phyloP scores from a whole-genome alignment of 1,139 yeast genomes.

The Neolecta irregularis region DNA sequence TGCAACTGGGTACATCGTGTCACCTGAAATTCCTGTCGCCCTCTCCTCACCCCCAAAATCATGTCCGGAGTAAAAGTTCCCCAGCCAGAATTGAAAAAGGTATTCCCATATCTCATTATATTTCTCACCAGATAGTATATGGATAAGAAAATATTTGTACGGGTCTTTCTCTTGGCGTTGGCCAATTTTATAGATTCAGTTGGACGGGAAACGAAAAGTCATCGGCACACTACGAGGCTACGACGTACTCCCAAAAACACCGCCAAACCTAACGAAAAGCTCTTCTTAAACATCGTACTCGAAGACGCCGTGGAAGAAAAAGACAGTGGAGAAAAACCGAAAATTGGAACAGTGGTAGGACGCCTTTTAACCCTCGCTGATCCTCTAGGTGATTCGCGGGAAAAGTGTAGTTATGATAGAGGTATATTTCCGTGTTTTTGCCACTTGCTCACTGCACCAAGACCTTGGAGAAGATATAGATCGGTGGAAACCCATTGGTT shows the following conservation, averaged over 20 bases:
- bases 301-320: slow-evolving; percentile 58
- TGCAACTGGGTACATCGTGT: too few relatives aligned
- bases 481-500: too few relatives aligned
- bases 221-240: slow-evolving; percentile 64
- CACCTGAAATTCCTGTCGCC: too few relatives aligned
- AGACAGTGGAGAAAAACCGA: slow-evolving; percentile 34
- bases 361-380: slow-evolving; percentile 19
- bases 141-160: slow-evolving; percentile 52
- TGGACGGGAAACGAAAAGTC: slow-evolving; percentile 60
- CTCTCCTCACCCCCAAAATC: too few relatives aligned
- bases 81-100: slow-evolving; percentile 48
- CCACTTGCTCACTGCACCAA: background rate
- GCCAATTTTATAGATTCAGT: too few relatives aligned
- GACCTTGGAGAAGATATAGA: background rate
- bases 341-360: slow-evolving; percentile 41
- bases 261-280: slow-evolving; percentile 20
- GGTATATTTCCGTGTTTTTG: slow-evolving; percentile 13
- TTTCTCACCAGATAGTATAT: slow-evolving; percentile 35
- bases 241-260: slow-evolving; percentile 35
- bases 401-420: slow-evolving; percentile 32
- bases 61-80: too few relatives aligned
- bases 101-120: slow-evolving; percentile 11
- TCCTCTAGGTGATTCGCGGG: slow-evolving; percentile 26
- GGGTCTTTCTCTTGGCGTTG: too few relatives aligned
- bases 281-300: slow-evolving; percentile 55